phyloP scores from a whole-genome alignment of 2,329 filamentous ascomycete species.

The Nothophoma quercina region DNA sequence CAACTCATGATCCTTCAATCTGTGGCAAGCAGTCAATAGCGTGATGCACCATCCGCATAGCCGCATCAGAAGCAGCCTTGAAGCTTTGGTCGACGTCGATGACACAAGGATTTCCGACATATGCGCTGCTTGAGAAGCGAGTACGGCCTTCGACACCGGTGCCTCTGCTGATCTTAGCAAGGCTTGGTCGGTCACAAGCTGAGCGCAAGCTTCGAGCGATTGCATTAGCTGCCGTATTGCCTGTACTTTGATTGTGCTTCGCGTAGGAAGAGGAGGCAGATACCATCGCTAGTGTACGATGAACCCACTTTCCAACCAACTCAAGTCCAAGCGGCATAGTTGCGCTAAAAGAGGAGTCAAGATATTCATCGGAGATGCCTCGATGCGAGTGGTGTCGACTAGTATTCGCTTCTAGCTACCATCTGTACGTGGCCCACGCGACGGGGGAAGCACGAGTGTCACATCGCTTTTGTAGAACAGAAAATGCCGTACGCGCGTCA shows the following conservation, averaged over 20 bases:
- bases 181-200: neutral
- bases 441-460: neutral
- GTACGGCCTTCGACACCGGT: neutral
- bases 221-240: neutral
- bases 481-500: neutral
- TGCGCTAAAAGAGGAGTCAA: neutral
- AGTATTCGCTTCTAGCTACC: neutral
- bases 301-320: neutral
- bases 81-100: no score
- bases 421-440: neutral
- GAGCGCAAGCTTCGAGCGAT: neutral
- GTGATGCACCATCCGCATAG: conserved; percentile 86
- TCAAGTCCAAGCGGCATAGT: neutral
- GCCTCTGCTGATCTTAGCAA: neutral
- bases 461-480: neutral
- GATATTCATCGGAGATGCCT: neutral
- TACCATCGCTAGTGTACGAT: neutral
- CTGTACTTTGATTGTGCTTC: neutral
- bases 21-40: conserved; percentile 79
- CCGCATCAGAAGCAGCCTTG: conserved; percentile 88
- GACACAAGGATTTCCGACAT: neutral
- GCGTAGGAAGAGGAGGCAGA: neutral
- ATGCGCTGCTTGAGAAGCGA: neutral
- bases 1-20: conserved; percentile 63
- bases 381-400: neutral